phyloP scores from a whole-genome alignment of 2,329 filamentous ascomycete genomes.

The Teratosphaeria viscida region DNA sequence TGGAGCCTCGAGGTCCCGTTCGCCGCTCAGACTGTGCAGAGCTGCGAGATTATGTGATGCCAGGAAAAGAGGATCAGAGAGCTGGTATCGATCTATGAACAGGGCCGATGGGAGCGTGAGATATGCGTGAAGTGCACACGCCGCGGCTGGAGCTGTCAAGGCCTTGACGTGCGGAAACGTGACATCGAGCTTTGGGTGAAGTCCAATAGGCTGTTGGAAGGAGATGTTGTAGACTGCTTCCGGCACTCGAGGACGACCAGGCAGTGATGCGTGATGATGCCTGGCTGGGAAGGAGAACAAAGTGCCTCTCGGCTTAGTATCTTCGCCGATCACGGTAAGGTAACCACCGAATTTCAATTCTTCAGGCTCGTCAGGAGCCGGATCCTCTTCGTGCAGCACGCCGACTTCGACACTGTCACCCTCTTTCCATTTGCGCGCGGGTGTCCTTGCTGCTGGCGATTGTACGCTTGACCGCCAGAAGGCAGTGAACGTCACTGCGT shows the following conservation, averaged over 20 bases:
- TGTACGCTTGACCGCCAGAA: slow-evolving; percentile 33
- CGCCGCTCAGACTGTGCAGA: slow-evolving; percentile 58
- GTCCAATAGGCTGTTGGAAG: slow-evolving; percentile 63
- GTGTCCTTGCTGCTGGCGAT: background rate
- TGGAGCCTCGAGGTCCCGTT: slow-evolving; percentile 83
- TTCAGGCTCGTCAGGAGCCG: slow-evolving; percentile 52
- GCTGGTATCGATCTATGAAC: slow-evolving; percentile 82
- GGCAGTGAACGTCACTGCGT: slow-evolving; percentile 54
- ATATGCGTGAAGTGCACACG: slow-evolving; percentile 70
- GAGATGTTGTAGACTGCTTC: slow-evolving; percentile 36
- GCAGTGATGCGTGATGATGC: slow-evolving; percentile 42
- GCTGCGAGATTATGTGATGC: slow-evolving; percentile 65
- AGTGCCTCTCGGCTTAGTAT: slow-evolving; percentile 57
- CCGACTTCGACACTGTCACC: slow-evolving; percentile 66
- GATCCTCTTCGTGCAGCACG: slow-evolving; percentile 56
- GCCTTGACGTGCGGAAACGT: slow-evolving; percentile 45
- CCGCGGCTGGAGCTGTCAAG: slow-evolving; percentile 31
- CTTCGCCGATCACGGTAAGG: slow-evolving; percentile 66
- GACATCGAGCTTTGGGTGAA: slow-evolving; percentile 73
- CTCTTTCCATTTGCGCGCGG: background rate
- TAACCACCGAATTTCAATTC: slow-evolving; percentile 72
- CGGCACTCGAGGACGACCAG: slow-evolving; percentile 17
- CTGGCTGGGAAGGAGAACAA: slow-evolving; percentile 77
- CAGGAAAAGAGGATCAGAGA: slow-evolving; percentile 66
- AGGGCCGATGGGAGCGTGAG: slow-evolving; percentile 70